Percentiles rank a stretch among this genome's conserved stretches.
Evolutionary conservation across 371 early-diverging fungal species (phyloP).

Genomic region (Apophysomyces elegans): DNA sequence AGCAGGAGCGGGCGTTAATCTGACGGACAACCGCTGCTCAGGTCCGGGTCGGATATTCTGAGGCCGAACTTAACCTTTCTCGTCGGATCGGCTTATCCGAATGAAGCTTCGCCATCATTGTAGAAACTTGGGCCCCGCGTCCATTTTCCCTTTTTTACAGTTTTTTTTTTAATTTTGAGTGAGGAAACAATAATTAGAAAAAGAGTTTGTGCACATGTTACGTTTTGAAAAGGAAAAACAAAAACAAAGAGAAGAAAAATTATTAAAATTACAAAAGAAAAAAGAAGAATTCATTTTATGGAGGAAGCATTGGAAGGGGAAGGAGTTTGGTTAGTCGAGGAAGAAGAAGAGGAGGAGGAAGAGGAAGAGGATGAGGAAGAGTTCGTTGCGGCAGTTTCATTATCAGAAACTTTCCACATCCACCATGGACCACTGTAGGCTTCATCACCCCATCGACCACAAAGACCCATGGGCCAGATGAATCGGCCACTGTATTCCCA

Average conservation of each 20-base stretch:
- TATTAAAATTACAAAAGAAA: neutral
- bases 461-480: constrained; percentile 45
- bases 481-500: constrained; percentile 56
- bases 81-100: too few relatives aligned
- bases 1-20: too few relatives aligned
- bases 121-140: too few relatives aligned
- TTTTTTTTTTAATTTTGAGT: too few relatives aligned
- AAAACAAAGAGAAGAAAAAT: neutral
- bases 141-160: too few relatives aligned
- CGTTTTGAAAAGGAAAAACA: neutral
- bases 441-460: constrained; percentile 56
- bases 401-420: constrained; percentile 42
- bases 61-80: too few relatives aligned
- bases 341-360: neutral
- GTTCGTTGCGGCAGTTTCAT: neutral
- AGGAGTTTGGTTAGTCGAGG: neutral
- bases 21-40: too few relatives aligned
- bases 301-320: neutral
- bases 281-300: constrained; percentile 6
- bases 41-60: too few relatives aligned
- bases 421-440: constrained; percentile 58
- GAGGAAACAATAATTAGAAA: too few relatives aligned
- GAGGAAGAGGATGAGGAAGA: neutral
- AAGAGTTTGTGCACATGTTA: constrained; percentile 1
- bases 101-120: too few relatives aligned